phyloP scores from a whole-genome alignment of 495 filamentous ascomycete genomes.

The Annulohypoxylon moriforme region DNA sequence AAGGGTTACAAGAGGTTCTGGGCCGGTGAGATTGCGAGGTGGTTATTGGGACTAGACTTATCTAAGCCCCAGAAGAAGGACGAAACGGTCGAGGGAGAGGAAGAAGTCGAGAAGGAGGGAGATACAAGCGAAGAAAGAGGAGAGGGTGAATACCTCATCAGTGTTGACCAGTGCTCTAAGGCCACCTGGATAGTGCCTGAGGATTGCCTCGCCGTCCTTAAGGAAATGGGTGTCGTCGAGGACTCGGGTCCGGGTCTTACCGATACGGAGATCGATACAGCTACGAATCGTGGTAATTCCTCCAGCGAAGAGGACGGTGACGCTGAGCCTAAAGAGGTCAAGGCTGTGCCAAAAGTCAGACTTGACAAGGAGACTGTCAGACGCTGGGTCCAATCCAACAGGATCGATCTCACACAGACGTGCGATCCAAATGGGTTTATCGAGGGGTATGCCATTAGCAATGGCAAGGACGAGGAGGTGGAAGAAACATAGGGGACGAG shows the following conservation, averaged over 20 bases:
- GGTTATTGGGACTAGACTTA: constrained; percentile 62
- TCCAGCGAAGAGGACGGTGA: constrained; percentile 39
- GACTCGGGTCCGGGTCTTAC: constrained; percentile 62
- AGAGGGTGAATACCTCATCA: constrained; percentile 46
- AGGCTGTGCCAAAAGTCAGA: constrained; percentile 53
- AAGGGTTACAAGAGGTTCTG: constrained; percentile 85
- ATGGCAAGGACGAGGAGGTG: constrained; percentile 45
- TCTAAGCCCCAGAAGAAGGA: neutral
- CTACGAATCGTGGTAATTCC: constrained; percentile 2
- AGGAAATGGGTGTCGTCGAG: constrained; percentile 80
- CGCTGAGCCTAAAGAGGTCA: constrained; percentile 19
- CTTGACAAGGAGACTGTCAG: constrained; percentile 67
- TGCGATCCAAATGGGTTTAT: constrained; percentile 70
- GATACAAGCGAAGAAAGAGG: neutral
- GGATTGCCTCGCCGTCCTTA: constrained; percentile 81
- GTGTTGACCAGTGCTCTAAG: constrained; percentile 56
- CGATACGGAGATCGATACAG: constrained; percentile 41
- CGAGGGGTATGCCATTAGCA: constrained; percentile 57
- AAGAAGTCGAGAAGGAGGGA: constrained; percentile 21
- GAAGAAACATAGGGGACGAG: constrained; percentile 27
- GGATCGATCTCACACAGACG: constrained; percentile 58
- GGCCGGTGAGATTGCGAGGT: constrained; percentile 80
- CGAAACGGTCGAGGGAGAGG: constrained; percentile 55
- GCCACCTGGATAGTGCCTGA: constrained; percentile 84
- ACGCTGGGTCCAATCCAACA: constrained; percentile 62